These are phyloP conservation scores for Tubosaeta sp. DNA, from an alignment of 768 basidiomycete species.

Conservation along the genomic window DNA sequence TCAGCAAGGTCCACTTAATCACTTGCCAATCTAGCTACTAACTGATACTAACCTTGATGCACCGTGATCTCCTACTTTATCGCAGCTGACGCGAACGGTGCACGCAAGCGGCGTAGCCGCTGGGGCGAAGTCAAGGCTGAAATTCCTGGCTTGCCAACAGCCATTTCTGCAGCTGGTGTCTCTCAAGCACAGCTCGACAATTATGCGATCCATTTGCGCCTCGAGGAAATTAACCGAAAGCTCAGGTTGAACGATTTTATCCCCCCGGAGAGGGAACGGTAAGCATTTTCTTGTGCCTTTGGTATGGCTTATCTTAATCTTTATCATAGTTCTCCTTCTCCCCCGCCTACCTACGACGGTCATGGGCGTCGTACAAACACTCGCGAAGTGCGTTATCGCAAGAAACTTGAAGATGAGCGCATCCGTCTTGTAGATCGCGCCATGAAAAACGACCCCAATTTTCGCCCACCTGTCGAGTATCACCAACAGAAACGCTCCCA, in stretches of 20 bases:
- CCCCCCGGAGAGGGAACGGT: slow-evolving; percentile 94
- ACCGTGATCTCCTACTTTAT: slow-evolving; percentile 38
- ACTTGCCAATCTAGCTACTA: slow-evolving; percentile 34
- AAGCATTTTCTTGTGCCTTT: neutral
- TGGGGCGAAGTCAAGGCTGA: slow-evolving; percentile 96
- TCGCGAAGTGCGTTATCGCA: slow-evolving; percentile 96
- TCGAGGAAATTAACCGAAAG: slow-evolving; percentile 98
- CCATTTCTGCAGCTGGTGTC: slow-evolving; percentile 89
- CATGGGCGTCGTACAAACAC: slow-evolving; percentile 99
- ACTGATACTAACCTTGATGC: slow-evolving; percentile 57
- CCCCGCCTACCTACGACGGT: slow-evolving; percentile 94
- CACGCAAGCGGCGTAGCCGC: slow-evolving; percentile 93
- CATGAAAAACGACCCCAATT: slow-evolving; percentile 97
- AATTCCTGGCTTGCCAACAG: slow-evolving; percentile 90
- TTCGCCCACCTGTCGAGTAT: slow-evolving; percentile 95
- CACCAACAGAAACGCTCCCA: slow-evolving; percentile 92
- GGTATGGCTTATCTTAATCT: slow-evolving; percentile 9
- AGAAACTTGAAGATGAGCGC: slow-evolving; percentile 91
- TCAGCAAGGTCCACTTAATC: slow-evolving; percentile 28
- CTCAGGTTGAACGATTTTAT: slow-evolving; percentile 91
- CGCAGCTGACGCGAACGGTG: slow-evolving; percentile 76
- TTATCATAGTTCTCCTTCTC: slow-evolving; percentile 77
- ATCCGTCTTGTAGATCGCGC: slow-evolving; percentile 91
- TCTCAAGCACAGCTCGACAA: slow-evolving; percentile 96
- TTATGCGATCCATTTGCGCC: slow-evolving; percentile 91